phyloP scores from a whole-genome alignment of 2,329 filamentous ascomycete genomes.

The Alternaria sp. region DNA sequence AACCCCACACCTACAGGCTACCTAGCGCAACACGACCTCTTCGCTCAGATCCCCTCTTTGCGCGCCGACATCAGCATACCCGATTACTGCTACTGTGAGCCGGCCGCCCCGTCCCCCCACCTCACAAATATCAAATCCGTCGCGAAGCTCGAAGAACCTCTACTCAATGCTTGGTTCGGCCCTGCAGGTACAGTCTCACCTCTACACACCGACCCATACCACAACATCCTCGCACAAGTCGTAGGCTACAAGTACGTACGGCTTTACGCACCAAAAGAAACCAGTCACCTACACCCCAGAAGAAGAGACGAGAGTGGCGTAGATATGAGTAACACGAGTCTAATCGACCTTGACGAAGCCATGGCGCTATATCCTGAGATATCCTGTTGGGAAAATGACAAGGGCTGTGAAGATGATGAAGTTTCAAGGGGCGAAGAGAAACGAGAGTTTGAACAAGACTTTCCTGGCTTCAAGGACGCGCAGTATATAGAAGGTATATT shows the following conservation, averaged over 20 bases:
- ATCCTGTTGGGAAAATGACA: slow-evolving; percentile 28
- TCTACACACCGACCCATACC: slow-evolving; percentile 91
- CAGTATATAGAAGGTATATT: slow-evolving; percentile 80
- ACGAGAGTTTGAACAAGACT: slow-evolving; percentile 46
- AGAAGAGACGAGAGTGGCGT: slow-evolving; percentile 71
- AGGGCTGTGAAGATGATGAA: slow-evolving; percentile 53
- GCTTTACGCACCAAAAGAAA: slow-evolving; percentile 76
- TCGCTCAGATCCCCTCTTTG: slow-evolving; percentile 80
- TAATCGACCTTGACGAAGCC: slow-evolving; percentile 75
- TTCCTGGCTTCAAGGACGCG: slow-evolving; percentile 66
- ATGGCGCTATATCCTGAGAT: slow-evolving; percentile 58
- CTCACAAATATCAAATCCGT: slow-evolving; percentile 27
- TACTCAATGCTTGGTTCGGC: slow-evolving; percentile 92
- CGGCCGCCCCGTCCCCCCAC: slow-evolving; percentile 47
- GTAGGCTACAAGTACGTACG: slow-evolving; percentile 93
- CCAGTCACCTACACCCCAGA: slow-evolving; percentile 66
- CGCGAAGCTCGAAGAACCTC: slow-evolving; percentile 61
- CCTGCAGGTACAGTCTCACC: slow-evolving; percentile 88
- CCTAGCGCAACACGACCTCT: slow-evolving; percentile 89
- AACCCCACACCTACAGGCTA: slow-evolving; percentile 67
- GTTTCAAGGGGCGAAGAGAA: background rate
- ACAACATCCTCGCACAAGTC: slow-evolving; percentile 89
- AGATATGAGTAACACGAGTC: slow-evolving; percentile 91
- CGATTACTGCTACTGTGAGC: slow-evolving; percentile 81
- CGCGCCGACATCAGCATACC: slow-evolving; percentile 79